Evolutionary conservation across 331 rosid genomes (phyloP).

Genomic region (Quercus lobata): DNA sequence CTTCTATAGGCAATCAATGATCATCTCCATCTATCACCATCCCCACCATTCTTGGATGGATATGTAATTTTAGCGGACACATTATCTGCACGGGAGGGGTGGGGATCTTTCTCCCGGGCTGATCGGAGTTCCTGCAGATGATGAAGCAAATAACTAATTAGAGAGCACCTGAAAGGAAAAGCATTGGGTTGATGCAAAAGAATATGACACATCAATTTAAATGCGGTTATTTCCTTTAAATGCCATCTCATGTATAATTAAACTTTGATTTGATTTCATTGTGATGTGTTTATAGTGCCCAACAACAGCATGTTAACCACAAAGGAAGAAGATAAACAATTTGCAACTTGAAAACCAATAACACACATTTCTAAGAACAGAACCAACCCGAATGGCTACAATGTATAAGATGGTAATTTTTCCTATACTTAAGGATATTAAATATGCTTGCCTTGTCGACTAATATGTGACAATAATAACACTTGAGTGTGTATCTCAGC

Average conservation of each 20-base stretch:
- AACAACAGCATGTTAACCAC: neutral
- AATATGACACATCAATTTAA: neutral
- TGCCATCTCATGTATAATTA: neutral
- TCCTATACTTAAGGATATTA: neutral
- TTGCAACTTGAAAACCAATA: neutral
- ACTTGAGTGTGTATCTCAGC: neutral
- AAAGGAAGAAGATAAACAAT: neutral
- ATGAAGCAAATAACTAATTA: constrained; percentile 12
- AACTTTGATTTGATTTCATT: too few species aligned
- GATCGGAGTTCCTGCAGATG: constrained; percentile 64
- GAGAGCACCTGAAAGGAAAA: constrained; percentile 8
- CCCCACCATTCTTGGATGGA: constrained; percentile 33
- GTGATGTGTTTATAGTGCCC: too few species aligned
- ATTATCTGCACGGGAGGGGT: constrained; percentile 29
- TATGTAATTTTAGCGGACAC: constrained; percentile 32
- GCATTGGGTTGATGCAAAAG: neutral
- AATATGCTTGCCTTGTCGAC: neutral
- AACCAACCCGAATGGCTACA: neutral
- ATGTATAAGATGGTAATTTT: neutral
- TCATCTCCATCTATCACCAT: constrained; percentile 41
- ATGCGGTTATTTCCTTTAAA: neutral
- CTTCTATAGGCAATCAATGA: constrained; percentile 1
- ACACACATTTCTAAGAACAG: neutral
- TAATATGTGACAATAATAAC: neutral
- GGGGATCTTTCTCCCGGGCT: constrained; percentile 49